Evolutionary conservation across 2,329 filamentous ascomycete genomes (phyloP).

Genomic region (Aspergillus amoenus): DNA sequence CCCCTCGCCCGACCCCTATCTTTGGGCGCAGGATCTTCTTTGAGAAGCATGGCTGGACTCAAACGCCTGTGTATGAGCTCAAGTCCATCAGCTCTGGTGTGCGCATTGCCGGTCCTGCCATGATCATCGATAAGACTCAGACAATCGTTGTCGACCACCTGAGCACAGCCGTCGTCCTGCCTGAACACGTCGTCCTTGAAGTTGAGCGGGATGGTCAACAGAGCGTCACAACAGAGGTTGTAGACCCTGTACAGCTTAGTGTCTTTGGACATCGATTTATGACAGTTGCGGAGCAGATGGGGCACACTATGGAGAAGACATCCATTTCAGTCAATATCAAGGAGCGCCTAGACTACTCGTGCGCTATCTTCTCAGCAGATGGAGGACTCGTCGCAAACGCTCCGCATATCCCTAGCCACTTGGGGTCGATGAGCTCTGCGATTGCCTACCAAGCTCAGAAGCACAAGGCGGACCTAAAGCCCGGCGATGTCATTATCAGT

Average conservation of each 20-base stretch:
- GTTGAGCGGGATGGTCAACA: constrained; percentile 16
- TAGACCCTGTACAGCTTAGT: constrained; percentile 55
- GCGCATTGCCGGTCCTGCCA: constrained; percentile 64
- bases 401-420: constrained; percentile 76
- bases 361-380: constrained; percentile 73
- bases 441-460: constrained; percentile 70
- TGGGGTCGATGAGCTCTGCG: constrained; percentile 84
- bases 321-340: constrained; percentile 70
- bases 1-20: constrained; percentile 53
- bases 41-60: constrained; percentile 24
- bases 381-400: constrained; percentile 69
- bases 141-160: constrained; percentile 87
- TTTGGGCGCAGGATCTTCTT: constrained; percentile 37
- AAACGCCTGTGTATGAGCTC: constrained; percentile 30
- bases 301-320: constrained; percentile 56
- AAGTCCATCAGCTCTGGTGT: constrained; percentile 28
- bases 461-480: constrained; percentile 76
- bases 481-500: constrained; percentile 77
- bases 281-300: constrained; percentile 62
- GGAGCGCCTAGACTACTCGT: constrained; percentile 82
- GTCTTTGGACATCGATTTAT: constrained; percentile 60
- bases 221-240: constrained; percentile 47
- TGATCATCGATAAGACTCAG: constrained; percentile 72
- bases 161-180: constrained; percentile 71
- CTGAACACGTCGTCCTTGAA: constrained; percentile 42